These are phyloP conservation scores for Parastagonospora avenae DNA, from an alignment of 2,329 filamentous ascomycete species.

Conservation along the genomic window DNA sequence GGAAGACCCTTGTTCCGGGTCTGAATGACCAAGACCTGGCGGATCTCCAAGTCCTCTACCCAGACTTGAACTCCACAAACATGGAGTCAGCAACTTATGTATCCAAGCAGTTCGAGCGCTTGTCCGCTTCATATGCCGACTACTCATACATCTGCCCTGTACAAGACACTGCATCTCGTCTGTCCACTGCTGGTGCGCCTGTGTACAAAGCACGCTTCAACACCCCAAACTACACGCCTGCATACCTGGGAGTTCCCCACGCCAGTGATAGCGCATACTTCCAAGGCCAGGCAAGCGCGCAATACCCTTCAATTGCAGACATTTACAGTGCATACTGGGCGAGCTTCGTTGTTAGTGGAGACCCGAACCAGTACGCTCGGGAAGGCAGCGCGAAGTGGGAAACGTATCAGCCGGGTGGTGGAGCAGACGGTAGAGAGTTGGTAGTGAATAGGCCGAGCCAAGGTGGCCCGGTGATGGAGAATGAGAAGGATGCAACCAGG, in stretches of 20 bases:
- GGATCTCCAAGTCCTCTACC: conserved; percentile 41
- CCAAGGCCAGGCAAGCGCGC: conserved; percentile 30
- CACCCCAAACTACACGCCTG: conserved; percentile 34
- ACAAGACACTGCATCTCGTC: conserved; percentile 35
- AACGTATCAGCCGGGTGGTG: conserved; percentile 23
- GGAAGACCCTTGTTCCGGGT: conserved; percentile 36
- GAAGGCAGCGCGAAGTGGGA: conserved; percentile 35
- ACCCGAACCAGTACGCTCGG: conserved; percentile 38
- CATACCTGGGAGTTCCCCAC: conserved; percentile 40
- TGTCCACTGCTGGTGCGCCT: conserved; percentile 26
- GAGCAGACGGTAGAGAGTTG: conserved; percentile 14
- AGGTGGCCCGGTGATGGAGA: conserved; percentile 33
- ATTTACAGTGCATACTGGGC: conserved; percentile 44
- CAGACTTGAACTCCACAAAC: conserved; percentile 20
- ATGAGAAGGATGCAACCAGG: conserved; percentile 29
- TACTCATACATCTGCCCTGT: conserved; percentile 45
- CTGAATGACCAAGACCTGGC: conserved; percentile 34
- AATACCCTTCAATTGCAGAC: conserved; percentile 37
- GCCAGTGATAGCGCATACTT: conserved; percentile 39
- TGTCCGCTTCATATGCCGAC: conserved; percentile 50
- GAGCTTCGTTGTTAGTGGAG: conserved; percentile 42
- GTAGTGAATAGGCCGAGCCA: conserved; percentile 27
- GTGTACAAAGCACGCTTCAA: conserved; percentile 46
- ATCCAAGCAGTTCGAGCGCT: conserved; percentile 51
- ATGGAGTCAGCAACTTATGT: conserved; percentile 46